Conservation (phyloP, 208 protist genomes). For the Balamuthia mandrillaris region DNA sequence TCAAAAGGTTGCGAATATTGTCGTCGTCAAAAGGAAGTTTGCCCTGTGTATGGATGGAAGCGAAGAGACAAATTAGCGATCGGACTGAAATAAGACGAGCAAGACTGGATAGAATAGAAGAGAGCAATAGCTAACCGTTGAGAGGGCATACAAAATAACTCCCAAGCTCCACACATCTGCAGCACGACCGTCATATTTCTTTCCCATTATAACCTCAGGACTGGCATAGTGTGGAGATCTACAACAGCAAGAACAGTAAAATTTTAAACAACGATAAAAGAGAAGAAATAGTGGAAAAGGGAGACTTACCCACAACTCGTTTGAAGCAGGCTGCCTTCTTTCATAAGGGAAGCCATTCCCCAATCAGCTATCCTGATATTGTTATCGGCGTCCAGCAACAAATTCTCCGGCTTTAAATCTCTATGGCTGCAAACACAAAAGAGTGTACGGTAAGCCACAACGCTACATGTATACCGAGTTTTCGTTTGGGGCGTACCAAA, state of each 20-base stretch:
- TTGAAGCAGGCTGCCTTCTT: slow-evolving; percentile 49
- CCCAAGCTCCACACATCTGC: slow-evolving; percentile 76
- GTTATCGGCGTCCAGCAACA: slow-evolving; percentile 53
- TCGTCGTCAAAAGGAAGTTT: slow-evolving; percentile 72
- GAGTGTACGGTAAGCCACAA: background rate
- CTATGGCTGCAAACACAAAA: slow-evolving; percentile 43
- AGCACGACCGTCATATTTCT: slow-evolving; percentile 63
- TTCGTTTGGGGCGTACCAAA: too few relatives aligned
- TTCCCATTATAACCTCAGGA: slow-evolving; percentile 68
- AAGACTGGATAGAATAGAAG: background rate
- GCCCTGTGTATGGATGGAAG: slow-evolving; percentile 34
- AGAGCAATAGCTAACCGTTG: background rate
- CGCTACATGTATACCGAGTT: background rate
- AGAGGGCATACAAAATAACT: slow-evolving; percentile 72
- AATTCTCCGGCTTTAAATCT: slow-evolving; percentile 68
- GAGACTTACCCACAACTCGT: slow-evolving; percentile 59
- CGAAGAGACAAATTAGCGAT: background rate
- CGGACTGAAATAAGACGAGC: background rate
- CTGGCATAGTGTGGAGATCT: slow-evolving; percentile 72
- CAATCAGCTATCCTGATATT: slow-evolving; percentile 69
- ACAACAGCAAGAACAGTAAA: background rate
- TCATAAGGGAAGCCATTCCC: slow-evolving; percentile 66
- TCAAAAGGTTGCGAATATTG: slow-evolving; percentile 62
- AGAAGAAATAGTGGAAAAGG: background rate
- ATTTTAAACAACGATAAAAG: background rate